These are phyloP conservation scores for Amesomyces nigricolor DNA, from an alignment of 2,329 filamentous ascomycete species.

Conservation along the genomic window DNA sequence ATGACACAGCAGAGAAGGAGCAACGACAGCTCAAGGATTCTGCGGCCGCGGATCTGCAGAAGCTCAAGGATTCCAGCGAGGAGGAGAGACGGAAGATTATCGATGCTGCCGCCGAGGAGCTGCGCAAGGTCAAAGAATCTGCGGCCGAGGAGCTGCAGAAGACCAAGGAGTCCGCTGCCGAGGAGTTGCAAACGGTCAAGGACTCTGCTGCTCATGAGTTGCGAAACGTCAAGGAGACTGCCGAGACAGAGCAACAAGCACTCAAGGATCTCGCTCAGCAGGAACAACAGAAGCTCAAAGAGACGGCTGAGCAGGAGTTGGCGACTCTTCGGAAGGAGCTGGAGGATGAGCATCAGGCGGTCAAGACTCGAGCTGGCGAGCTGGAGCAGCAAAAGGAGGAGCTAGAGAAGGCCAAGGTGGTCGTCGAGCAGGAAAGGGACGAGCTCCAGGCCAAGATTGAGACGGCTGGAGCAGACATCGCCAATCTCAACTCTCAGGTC, in stretches of 20 bases:
- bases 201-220: slow-evolving; percentile 24
- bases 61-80: slow-evolving; percentile 23
- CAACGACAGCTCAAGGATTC: slow-evolving; percentile 26
- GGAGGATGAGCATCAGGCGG: slow-evolving; percentile 24
- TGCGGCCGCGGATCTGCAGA: slow-evolving; percentile 25
- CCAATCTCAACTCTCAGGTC: slow-evolving; percentile 28
- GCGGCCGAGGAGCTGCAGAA: slow-evolving; percentile 28
- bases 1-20: slow-evolving; percentile 24
- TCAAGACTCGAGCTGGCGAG: slow-evolving; percentile 19
- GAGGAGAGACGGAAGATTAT: slow-evolving; percentile 23
- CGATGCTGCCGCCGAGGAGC: slow-evolving; percentile 26
- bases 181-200: slow-evolving; percentile 28
- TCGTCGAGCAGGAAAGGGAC: slow-evolving; percentile 26
- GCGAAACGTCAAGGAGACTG: slow-evolving; percentile 24
- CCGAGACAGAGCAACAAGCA: slow-evolving; percentile 23
- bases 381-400: slow-evolving; percentile 29
- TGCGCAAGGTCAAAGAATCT: slow-evolving; percentile 24
- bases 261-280: slow-evolving; percentile 24
- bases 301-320: slow-evolving; percentile 25
- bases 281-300: slow-evolving; percentile 26
- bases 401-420: slow-evolving; percentile 28
- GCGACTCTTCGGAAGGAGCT: slow-evolving; percentile 20
- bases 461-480: slow-evolving; percentile 26
- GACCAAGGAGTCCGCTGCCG: slow-evolving; percentile 21
- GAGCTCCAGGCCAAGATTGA: slow-evolving; percentile 24